Conservation (phyloP, 1,139 yeast species). For the Spencermartinsiella ligniputridi region DNA sequence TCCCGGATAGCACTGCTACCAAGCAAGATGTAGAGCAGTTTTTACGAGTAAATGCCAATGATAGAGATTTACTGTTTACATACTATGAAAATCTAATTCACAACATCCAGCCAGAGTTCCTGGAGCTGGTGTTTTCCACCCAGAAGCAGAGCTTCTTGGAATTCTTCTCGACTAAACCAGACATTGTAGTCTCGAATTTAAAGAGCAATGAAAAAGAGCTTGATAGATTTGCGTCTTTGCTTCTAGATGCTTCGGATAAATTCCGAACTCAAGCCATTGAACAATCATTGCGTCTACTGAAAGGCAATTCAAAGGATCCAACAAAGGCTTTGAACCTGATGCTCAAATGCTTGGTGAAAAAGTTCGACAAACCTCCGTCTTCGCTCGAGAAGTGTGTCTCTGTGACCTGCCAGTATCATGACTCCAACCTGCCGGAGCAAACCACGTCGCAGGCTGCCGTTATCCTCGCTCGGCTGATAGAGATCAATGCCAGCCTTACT, state of each 20-base stretch:
- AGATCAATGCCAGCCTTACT: constrained; percentile 1
- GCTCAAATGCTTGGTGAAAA: background rate
- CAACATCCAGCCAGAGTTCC: background rate
- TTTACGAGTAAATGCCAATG: background rate
- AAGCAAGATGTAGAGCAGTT: background rate
- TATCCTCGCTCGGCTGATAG: constrained; percentile 1
- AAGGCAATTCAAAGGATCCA: background rate
- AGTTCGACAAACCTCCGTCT: background rate
- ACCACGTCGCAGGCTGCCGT: background rate
- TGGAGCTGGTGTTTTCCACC: background rate
- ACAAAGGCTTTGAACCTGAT: background rate
- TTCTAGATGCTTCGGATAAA: background rate
- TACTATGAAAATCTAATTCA: background rate
- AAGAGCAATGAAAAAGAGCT: background rate
- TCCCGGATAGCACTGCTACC: background rate
- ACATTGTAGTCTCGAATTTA: background rate
- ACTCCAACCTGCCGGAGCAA: background rate
- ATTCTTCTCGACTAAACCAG: background rate
- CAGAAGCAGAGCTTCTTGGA: background rate
- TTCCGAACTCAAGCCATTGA: background rate
- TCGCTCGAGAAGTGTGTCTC: background rate
- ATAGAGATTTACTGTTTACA: background rate
- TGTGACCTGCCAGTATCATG: constrained; percentile 1
- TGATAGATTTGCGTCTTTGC: background rate
- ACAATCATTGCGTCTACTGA: background rate